Evolutionary conservation across 495 filamentous ascomycete species (phyloP).

Genomic region (Hypoxylon rickii): DNA sequence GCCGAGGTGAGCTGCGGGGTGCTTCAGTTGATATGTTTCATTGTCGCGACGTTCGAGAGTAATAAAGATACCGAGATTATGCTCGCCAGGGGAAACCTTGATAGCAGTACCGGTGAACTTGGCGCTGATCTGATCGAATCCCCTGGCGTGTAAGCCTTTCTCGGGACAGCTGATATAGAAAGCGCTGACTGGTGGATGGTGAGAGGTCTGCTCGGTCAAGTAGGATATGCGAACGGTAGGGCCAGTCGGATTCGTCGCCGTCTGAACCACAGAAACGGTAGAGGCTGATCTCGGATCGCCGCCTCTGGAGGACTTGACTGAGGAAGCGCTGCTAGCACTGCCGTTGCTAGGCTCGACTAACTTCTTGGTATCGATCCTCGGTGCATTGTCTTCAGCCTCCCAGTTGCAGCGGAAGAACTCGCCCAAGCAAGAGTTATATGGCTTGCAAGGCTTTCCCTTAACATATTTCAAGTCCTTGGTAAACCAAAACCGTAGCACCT

Average conservation of each 20-base stretch:
- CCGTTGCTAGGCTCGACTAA: slow-evolving; percentile 31
- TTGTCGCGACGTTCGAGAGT: slow-evolving; percentile 76
- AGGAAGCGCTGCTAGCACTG: slow-evolving; percentile 52
- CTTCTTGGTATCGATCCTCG: slow-evolving; percentile 50
- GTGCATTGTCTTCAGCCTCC: slow-evolving; percentile 77
- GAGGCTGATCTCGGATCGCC: slow-evolving; percentile 43
- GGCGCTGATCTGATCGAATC: slow-evolving; percentile 93
- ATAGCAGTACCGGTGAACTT: slow-evolving; percentile 97
- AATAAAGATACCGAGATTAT: slow-evolving; percentile 96
- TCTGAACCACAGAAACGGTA: slow-evolving; percentile 50
- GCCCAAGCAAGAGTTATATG: slow-evolving; percentile 95
- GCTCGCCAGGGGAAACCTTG: slow-evolving; percentile 84
- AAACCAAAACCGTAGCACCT: slow-evolving; percentile 94
- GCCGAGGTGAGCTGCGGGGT: slow-evolving; percentile 90
- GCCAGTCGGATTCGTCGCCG: slow-evolving; percentile 44
- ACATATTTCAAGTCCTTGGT: slow-evolving; percentile 99
- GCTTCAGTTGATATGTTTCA: slow-evolving; percentile 93
- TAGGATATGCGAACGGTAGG: slow-evolving; percentile 80
- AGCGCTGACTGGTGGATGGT: slow-evolving; percentile 96
- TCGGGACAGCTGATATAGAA: slow-evolving; percentile 94
- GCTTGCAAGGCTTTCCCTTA: slow-evolving; percentile 97
- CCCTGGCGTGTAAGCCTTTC: slow-evolving; percentile 84
- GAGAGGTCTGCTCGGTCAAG: slow-evolving; percentile 96
- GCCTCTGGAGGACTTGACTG: slow-evolving; percentile 51
- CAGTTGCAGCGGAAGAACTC: slow-evolving; percentile 98